phyloP scores from a whole-genome alignment of 2,329 filamentous ascomycete genomes.

The Trichoderma sp. region DNA sequence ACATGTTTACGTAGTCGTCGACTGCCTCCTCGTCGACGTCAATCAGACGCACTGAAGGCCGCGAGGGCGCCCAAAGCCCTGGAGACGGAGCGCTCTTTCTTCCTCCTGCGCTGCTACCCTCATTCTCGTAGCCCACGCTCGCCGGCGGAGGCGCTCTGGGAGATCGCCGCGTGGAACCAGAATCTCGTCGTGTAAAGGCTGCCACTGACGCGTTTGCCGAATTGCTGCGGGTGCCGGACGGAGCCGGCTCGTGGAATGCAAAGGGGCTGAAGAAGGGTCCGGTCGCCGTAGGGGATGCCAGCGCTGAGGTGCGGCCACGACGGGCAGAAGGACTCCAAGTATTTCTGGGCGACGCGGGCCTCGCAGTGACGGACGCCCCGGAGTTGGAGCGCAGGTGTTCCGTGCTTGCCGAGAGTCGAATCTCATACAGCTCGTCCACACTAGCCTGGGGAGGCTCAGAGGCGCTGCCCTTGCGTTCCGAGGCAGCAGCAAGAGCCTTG shows the following conservation, averaged over 20 bases:
- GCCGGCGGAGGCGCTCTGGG: constrained; percentile 31
- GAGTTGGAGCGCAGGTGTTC: constrained; percentile 65
- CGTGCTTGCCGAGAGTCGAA: constrained; percentile 72
- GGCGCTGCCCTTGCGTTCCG: constrained; percentile 31
- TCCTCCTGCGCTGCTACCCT: neutral
- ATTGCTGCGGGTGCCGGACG: constrained; percentile 48
- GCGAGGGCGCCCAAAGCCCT: constrained; percentile 42
- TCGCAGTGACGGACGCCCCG: constrained; percentile 42
- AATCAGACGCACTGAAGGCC: constrained; percentile 49
- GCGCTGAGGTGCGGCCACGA: constrained; percentile 44
- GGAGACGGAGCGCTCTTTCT: constrained; percentile 32
- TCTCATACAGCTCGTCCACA: constrained; percentile 68
- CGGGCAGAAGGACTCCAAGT: constrained; percentile 35
- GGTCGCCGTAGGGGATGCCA: constrained; percentile 29
- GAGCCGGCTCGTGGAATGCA: constrained; percentile 47
- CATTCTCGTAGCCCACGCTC: constrained; percentile 31
- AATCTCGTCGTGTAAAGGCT: constrained; percentile 38
- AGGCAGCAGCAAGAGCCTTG: constrained; percentile 38
- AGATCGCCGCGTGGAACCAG: constrained; percentile 35
- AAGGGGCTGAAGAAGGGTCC: constrained; percentile 41
- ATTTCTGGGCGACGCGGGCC: constrained; percentile 41
- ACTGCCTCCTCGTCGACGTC: constrained; percentile 48
- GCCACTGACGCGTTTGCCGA: constrained; percentile 47
- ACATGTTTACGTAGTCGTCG: constrained; percentile 54
- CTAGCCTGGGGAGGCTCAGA: constrained; percentile 43